phyloP scores from a whole-genome alignment of 2,329 filamentous ascomycete species.

The Chaetothyriales sp. region DNA sequence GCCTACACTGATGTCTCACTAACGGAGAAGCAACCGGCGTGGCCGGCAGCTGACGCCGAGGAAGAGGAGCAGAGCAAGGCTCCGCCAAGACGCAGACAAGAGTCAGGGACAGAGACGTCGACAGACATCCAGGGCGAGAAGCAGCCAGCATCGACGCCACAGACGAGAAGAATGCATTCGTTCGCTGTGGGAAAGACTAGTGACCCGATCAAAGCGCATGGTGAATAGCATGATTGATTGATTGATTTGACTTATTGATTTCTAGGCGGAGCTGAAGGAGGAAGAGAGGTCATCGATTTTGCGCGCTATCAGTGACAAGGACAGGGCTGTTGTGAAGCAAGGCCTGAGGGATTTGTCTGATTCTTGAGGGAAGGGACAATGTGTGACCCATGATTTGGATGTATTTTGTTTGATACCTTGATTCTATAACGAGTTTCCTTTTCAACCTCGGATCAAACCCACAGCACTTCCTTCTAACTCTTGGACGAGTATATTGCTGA shows the following conservation, averaged over 20 bases:
- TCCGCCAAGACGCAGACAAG: not conserved
- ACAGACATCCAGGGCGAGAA: not conserved
- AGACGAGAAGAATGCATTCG: not conserved
- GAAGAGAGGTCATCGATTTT: not conserved
- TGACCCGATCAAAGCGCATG: not conserved
- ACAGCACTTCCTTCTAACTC: too few relatives aligned
- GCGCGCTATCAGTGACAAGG: not conserved
- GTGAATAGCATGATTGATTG: not conserved
- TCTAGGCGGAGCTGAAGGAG: not conserved
- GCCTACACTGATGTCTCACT: not conserved
- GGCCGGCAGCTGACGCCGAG: not conserved
- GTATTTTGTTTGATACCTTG: not conserved
- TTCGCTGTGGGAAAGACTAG: not conserved
- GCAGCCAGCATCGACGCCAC: not conserved
- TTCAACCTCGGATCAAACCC: too few relatives aligned
- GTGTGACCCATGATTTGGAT: not conserved
- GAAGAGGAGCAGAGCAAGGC: not conserved
- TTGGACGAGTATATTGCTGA: too few relatives aligned
- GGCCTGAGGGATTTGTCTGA: not conserved
- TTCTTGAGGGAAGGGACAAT: not conserved
- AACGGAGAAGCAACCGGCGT: not conserved
- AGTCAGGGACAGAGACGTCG: not conserved
- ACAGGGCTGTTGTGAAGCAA: not conserved
- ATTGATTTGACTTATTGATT: not conserved
- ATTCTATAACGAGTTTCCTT: not conserved